phyloP scores from a whole-genome alignment of 2,329 filamentous ascomycete species.

The Tympanopsis confertula region DNA sequence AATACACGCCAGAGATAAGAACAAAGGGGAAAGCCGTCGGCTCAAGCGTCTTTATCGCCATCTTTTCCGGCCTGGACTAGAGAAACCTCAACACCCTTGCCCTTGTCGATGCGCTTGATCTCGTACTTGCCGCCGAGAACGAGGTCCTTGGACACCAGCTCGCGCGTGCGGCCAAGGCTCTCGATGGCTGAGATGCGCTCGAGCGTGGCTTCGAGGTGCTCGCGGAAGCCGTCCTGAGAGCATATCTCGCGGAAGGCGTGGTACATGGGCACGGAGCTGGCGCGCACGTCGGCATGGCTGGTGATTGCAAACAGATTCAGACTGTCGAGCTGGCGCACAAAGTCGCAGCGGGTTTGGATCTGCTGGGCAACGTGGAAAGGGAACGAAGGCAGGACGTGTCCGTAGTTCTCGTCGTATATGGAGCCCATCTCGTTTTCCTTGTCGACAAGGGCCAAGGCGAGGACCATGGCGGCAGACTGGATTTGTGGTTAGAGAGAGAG shows the following conservation, averaged over 20 bases:
- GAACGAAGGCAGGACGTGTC: conserved; percentile 70
- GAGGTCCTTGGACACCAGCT: conserved; percentile 89
- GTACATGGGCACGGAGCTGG: conserved; percentile 93
- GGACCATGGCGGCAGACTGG: conserved; percentile 80
- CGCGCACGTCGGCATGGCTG: conserved; percentile 72
- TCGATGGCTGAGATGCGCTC: conserved; percentile 87
- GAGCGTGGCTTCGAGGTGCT: conserved; percentile 71
- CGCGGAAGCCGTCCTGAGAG: conserved; percentile 61
- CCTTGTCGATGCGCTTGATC: too few relatives aligned
- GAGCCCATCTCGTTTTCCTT: conserved; percentile 56
- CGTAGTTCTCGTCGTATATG: conserved; percentile 52
- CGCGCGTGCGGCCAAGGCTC: conserved; percentile 81
- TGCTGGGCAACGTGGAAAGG: conserved; percentile 74
- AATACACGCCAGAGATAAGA: too few relatives aligned
- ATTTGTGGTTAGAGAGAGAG: neutral
- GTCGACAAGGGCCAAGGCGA: conserved; percentile 84
- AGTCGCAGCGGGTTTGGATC: conserved; percentile 92
- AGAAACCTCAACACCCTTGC: too few relatives aligned
- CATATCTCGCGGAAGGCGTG: conserved; percentile 82
- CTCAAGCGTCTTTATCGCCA: too few relatives aligned
- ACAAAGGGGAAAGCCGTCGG: too few relatives aligned
- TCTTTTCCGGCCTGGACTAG: too few relatives aligned
- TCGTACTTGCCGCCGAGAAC: conserved; percentile 74
- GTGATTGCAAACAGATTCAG: conserved; percentile 94
- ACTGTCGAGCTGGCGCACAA: conserved; percentile 84